Percentiles rank a stretch among this genome's conserved stretches.
Evolutionary conservation across 352 stramenopile genomes (phyloP).

Genomic region (Detonula confervacea): DNA sequence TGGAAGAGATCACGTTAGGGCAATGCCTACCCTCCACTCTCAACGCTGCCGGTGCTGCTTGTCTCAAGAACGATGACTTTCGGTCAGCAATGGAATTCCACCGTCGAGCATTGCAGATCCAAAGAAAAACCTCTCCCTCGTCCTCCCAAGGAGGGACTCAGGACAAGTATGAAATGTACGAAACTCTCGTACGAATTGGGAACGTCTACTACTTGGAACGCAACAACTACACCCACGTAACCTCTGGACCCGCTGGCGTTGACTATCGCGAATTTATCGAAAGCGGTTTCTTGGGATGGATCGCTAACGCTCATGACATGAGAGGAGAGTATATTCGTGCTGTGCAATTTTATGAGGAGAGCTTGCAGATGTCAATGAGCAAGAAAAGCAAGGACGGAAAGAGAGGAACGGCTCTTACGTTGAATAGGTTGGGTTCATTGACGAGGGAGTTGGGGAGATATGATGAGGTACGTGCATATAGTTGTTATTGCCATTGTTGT

Average conservation of each 20-base stretch:
- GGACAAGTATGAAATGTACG: conserved; percentile 62
- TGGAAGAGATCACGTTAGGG: conserved; percentile 51
- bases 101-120: conserved; percentile 63
- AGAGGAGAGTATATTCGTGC: conserved; percentile 67
- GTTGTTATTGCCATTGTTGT: too few species aligned
- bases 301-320: conserved; percentile 70
- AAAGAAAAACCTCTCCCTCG: too few species aligned
- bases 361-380: conserved; percentile 57
- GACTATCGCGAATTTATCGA: conserved; percentile 74
- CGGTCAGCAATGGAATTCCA: conserved; percentile 72
- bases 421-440: conserved; percentile 76
- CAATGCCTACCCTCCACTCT: conserved; percentile 66
- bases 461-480: conserved; percentile 36
- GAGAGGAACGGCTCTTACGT: conserved; percentile 58
- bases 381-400: conserved; percentile 42
- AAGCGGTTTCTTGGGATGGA: conserved; percentile 69
- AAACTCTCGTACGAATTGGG: conserved; percentile 75
- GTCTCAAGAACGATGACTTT: conserved; percentile 59
- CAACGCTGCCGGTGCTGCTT: conserved; percentile 62
- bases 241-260: conserved; percentile 56
- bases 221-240: conserved; percentile 67
- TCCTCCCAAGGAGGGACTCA: conserved; percentile 45
- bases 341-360: conserved; percentile 76
- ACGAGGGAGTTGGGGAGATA: conserved; percentile 53
- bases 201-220: conserved; percentile 77